A percentile compares a stretch with the other conserved stretches of the same genome.
Conservation (phyloP, 2,329 filamentous ascomycete species). For the Dactylellina cionopaga region DNA sequence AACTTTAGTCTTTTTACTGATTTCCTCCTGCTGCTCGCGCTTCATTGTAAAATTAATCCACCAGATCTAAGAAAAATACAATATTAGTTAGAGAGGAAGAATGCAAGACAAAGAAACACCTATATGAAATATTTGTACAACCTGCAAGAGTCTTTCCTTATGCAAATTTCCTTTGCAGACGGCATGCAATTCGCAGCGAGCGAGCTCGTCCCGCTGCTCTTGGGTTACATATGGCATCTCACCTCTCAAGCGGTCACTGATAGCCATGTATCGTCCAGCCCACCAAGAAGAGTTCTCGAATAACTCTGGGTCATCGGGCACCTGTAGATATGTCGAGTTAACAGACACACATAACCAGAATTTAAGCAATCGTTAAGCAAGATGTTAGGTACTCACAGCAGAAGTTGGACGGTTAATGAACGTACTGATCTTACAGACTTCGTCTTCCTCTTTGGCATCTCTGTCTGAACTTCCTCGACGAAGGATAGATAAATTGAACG, state of each 20-base stretch:
- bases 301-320: conserved; percentile 31
- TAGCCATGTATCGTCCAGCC: conserved; percentile 36
- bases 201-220: conserved; percentile 14
- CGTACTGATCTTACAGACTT: conserved; percentile 11
- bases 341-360: not conserved
- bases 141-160: conserved; percentile 33
- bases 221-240: conserved; percentile 29
- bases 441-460: not conserved
- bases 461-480: not conserved
- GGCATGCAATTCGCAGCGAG: conserved; percentile 6
- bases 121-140: conserved; percentile 10
- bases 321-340: not conserved
- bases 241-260: conserved; percentile 33
- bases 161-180: conserved; percentile 14
- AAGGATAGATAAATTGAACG: conserved; percentile 17
- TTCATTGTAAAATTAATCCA: conserved; percentile 29
- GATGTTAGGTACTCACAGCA: conserved; percentile 4
- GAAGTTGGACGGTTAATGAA: conserved; percentile 20
- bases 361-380: not conserved
- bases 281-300: conserved; percentile 40
- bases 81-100: too few species aligned
- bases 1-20: conserved; percentile 25
- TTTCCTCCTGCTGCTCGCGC: conserved; percentile 33
- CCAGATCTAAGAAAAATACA: conserved; percentile 50
- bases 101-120: not conserved